Evolutionary conservation across 2,329 filamentous ascomycete species (phyloP).

Genomic region (Neocucurbitaria cava): DNA sequence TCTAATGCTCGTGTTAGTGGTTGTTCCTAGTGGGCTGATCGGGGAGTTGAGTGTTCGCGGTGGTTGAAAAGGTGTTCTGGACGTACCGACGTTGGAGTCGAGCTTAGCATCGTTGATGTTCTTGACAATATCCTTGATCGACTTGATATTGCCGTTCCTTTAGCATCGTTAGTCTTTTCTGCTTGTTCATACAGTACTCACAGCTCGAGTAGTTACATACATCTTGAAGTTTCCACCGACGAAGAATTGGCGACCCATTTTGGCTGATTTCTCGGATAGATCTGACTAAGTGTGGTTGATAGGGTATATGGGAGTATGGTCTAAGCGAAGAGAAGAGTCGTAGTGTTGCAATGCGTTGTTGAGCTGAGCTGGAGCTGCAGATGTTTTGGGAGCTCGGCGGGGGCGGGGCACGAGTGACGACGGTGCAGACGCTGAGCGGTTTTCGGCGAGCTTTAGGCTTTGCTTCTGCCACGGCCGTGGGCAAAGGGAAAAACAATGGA

Average conservation of each 20-base stretch:
- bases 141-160: slow-evolving; percentile 92
- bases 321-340: slow-evolving; percentile 11
- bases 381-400: slow-evolving; percentile 36
- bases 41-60: background rate
- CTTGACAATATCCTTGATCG: slow-evolving; percentile 88
- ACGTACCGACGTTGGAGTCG: slow-evolving; percentile 75
- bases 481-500: slow-evolving; percentile 34
- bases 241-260: slow-evolving; percentile 95
- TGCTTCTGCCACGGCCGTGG: slow-evolving; percentile 35
- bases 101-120: slow-evolving; percentile 87
- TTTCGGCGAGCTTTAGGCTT: slow-evolving; percentile 40
- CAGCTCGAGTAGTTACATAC: slow-evolving; percentile 57
- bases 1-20: slow-evolving; percentile 61
- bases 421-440: slow-evolving; percentile 13
- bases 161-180: slow-evolving; percentile 24
- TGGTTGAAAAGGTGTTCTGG: background rate
- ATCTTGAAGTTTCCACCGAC: slow-evolving; percentile 99
- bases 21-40: slow-evolving; percentile 4
- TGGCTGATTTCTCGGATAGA: slow-evolving; percentile 52
- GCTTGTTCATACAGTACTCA: slow-evolving; percentile 20
- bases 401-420: slow-evolving; percentile 33
- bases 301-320: slow-evolving; percentile 10
- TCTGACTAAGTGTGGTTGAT: slow-evolving; percentile 9
- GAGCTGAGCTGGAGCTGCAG: slow-evolving; percentile 27
- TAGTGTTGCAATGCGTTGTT: slow-evolving; percentile 39